phyloP scores from a whole-genome alignment of 768 basidiomycete species.

The Auricularia cornea region DNA sequence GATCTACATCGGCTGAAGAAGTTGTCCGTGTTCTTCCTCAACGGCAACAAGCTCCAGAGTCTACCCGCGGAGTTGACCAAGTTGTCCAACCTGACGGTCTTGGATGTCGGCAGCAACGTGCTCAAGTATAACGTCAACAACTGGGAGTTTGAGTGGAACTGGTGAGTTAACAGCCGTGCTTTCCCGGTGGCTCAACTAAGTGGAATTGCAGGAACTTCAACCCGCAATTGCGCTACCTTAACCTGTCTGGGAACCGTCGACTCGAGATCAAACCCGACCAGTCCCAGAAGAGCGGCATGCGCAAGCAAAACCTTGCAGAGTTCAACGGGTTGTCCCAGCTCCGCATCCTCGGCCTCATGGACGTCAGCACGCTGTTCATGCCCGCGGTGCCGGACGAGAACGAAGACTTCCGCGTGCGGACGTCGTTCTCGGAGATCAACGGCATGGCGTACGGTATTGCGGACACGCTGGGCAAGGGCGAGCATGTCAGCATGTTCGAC shows the following conservation, averaged over 20 bases:
- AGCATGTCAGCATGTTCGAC: slow-evolving; percentile 83
- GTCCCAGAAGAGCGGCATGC: slow-evolving; percentile 21
- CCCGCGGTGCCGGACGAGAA: slow-evolving; percentile 42
- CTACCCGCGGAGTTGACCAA: slow-evolving; percentile 86
- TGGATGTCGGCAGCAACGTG: slow-evolving; percentile 91
- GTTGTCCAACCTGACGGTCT: slow-evolving; percentile 62
- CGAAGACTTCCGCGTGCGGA: slow-evolving; percentile 85
- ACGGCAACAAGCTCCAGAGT: slow-evolving; percentile 89
- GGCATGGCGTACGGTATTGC: slow-evolving; percentile 95
- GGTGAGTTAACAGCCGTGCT: slow-evolving; percentile 41
- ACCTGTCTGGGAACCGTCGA: slow-evolving; percentile 93
- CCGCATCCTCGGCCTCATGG: slow-evolving; percentile 93
- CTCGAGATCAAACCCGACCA: slow-evolving; percentile 85
- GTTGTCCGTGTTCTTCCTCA: slow-evolving; percentile 73
- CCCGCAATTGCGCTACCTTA: slow-evolving; percentile 84
- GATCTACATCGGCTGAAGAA: slow-evolving; percentile 65
- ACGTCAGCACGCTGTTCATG: slow-evolving; percentile 61
- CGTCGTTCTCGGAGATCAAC: slow-evolving; percentile 80
- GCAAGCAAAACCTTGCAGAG: slow-evolving; percentile 53
- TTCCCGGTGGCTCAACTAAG: neutral
- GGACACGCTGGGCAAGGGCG: slow-evolving; percentile 75
- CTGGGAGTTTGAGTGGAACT: slow-evolving; percentile 99
- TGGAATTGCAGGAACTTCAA: slow-evolving; percentile 80
- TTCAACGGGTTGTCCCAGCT: slow-evolving; percentile 83
- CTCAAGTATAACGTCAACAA: slow-evolving; percentile 98